Evolutionary conservation across 257 asterid genomes (phyloP).

Genomic region (Eucommia ulmoides): DNA sequence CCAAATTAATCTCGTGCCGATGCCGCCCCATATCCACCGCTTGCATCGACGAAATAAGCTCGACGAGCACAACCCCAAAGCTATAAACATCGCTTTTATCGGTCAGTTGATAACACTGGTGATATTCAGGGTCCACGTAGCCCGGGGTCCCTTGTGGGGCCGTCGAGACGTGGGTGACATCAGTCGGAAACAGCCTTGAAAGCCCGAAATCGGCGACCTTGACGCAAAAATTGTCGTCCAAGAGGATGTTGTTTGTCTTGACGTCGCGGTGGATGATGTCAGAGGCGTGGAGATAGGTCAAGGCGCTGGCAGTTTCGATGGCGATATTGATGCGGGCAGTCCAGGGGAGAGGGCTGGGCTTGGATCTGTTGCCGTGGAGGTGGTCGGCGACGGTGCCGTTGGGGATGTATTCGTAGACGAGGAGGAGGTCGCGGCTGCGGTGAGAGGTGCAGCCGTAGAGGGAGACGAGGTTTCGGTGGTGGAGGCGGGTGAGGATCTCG

Average conservation of each 20-base stretch:
- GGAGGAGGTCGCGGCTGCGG: constrained; percentile 37
- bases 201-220: constrained; percentile 58
- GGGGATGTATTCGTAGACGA: constrained; percentile 38
- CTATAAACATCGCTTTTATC: constrained; percentile 47
- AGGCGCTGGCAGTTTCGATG: constrained; percentile 34
- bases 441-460: constrained; percentile 46
- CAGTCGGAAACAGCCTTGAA: constrained; percentile 27
- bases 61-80: constrained; percentile 50
- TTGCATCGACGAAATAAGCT: constrained; percentile 41
- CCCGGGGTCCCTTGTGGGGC: constrained; percentile 61
- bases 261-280: constrained; percentile 51
- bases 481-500: constrained; percentile 26
- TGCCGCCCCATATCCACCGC: constrained; percentile 40
- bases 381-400: constrained; percentile 57
- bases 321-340: constrained; percentile 39
- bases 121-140: constrained; percentile 43
- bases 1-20: constrained; percentile 35
- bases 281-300: constrained; percentile 43
- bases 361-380: constrained; percentile 31
- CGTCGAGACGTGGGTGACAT: constrained; percentile 36
- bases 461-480: constrained; percentile 41
- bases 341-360: constrained; percentile 18
- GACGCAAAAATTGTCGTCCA: constrained; percentile 30
- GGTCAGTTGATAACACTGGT: constrained; percentile 32
- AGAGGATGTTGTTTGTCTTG: constrained; percentile 41